These are phyloP conservation scores for Aureobasidium pullulans DNA, from an alignment of 2,329 filamentous ascomycete species.

Conservation along the genomic window DNA sequence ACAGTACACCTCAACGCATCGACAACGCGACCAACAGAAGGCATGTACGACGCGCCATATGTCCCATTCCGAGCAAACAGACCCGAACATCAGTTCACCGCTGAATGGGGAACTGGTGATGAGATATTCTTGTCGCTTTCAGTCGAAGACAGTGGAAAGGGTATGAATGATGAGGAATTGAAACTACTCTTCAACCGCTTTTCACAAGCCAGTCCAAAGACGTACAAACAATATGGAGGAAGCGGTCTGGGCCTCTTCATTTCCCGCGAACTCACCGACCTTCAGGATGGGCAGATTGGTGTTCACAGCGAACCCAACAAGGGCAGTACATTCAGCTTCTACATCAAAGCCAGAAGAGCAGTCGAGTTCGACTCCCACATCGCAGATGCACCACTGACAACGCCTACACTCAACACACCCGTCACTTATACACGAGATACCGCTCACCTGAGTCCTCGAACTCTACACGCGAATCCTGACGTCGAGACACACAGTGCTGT, in stretches of 20 bases:
- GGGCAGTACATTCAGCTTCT: slow-evolving; percentile 60
- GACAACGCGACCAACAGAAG: slow-evolving; percentile 24
- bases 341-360: slow-evolving; percentile 50
- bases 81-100: slow-evolving; percentile 10
- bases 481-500: neutral
- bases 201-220: slow-evolving; percentile 59
- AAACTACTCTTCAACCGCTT: slow-evolving; percentile 57
- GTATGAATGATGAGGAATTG: slow-evolving; percentile 28
- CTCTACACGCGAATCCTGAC: neutral
- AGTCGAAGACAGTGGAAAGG: slow-evolving; percentile 31
- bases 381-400: neutral
- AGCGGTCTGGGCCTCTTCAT: slow-evolving; percentile 63
- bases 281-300: slow-evolving; percentile 62
- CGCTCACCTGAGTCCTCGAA: neutral
- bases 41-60: slow-evolving; percentile 27
- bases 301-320: slow-evolving; percentile 51
- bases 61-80: slow-evolving; percentile 20
- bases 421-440: neutral
- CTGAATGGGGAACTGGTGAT: slow-evolving; percentile 31
- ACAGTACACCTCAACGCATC: slow-evolving; percentile 32
- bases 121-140: slow-evolving; percentile 29
- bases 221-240: slow-evolving; percentile 61
- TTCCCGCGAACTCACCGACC: slow-evolving; percentile 56
- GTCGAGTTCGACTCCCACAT: neutral
- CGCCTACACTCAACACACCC: neutral